A percentile compares a stretch with the other conserved stretches of the same genome.
These are phyloP conservation scores for Lagenidium giganteum DNA, from an alignment of 352 stramenopile genomes.

Conservation along the genomic window DNA sequence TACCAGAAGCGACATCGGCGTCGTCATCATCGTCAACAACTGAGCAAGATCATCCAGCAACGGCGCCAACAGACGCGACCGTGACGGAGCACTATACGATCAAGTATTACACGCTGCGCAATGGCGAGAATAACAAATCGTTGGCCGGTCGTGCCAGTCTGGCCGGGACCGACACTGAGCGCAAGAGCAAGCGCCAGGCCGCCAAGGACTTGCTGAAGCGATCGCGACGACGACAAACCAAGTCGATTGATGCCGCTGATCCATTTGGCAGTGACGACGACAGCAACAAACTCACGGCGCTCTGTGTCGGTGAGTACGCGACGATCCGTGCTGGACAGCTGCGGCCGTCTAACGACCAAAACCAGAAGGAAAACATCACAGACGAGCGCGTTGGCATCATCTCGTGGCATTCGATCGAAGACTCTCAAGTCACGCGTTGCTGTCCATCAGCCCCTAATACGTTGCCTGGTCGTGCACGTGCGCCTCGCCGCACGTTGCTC, in stretches of 20 bases:
- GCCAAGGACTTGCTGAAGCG: too few species aligned
- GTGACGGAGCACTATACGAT: not conserved
- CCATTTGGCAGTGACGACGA: constrained; percentile 1
- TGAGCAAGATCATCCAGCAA: not conserved
- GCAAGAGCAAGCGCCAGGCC: constrained; percentile 16
- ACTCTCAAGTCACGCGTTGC: constrained; percentile 48
- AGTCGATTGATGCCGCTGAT: too few species aligned
- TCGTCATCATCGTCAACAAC: constrained; percentile 1
- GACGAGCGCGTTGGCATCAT: constrained; percentile 63
- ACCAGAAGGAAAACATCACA: not conserved
- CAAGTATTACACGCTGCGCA: too few species aligned
- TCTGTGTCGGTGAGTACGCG: constrained; percentile 61
- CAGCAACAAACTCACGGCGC: too few species aligned
- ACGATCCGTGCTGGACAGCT: constrained; percentile 43
- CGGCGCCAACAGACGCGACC: not conserved
- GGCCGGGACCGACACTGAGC: too few species aligned
- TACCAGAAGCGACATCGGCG: not conserved
- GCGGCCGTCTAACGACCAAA: too few species aligned
- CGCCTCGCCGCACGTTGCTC: constrained; percentile 27
- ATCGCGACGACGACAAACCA: too few species aligned
- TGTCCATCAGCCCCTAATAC: constrained; percentile 38
- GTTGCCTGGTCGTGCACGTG: constrained; percentile 10
- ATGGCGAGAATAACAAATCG: not conserved
- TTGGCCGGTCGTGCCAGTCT: too few species aligned
- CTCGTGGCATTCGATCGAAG: constrained; percentile 61